Evolutionary conservation across 2,329 filamentous ascomycete species (phyloP), one percentile per base, ranked within the genome.

Genomic region (Apiospora pterosperma): DNA sequence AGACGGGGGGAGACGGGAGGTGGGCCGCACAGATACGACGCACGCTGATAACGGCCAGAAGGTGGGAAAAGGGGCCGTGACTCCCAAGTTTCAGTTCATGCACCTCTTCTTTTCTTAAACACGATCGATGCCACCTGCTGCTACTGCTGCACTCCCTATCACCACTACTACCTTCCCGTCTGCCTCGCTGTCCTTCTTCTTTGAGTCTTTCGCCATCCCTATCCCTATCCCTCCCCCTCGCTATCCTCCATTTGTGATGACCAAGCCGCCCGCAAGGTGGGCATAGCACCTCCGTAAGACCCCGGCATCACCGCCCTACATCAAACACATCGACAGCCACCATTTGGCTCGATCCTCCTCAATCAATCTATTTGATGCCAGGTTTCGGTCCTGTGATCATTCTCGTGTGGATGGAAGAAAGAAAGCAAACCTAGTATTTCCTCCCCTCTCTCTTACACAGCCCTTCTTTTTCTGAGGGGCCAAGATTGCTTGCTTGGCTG

Each of bases 1-100:
- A 16, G 48, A 55, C 28, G 48, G 48, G 44, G 44, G 48, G 48
- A 55, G 25, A 16, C 48, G 48, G 48, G 48, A 55, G 28, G 34
- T 55, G 28, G 28, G 28, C 48, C 48, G 48, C 19, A 55, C 48
- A 34, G 12, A 52, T n/a, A 34, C 28, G 8, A 34, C 28, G 25
- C 25, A 11, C 16, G 41, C n/a, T 4, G 31, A 52, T 7, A 31
- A 28, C 44, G 14, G 31, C 31, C 44, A 34, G 34, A 55, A 34
- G n/a, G 48, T 55, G 48, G 48, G 48, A 28, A 34, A 55, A 55
- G 48, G 44, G 48, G 48, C 48, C 48, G 48, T 55, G 48, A 28
- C 48, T 55, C 48, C 25, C 48, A 55, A 28, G 48, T 55, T 55
- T 55, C 48, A 55, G 48, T 55, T 55, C 48, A 55, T 55, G 48